Percentiles rank a stretch among this genome's conserved stretches.
Evolutionary conservation across 2,329 filamentous ascomycete species (phyloP).

Genomic region (Aspergillus aculeatus): DNA sequence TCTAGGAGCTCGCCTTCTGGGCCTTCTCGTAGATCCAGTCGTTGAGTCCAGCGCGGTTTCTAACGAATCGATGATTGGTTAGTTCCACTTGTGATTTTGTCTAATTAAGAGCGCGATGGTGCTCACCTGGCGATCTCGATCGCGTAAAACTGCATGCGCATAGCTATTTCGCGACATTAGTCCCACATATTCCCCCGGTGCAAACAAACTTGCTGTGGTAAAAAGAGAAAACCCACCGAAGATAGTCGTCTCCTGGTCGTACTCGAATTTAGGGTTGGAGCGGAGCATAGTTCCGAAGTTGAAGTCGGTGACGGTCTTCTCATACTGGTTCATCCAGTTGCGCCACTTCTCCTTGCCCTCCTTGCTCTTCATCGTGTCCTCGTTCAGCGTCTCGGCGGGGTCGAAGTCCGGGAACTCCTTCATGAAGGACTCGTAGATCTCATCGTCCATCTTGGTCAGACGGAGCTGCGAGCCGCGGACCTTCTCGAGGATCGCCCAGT

Average conservation of each 20-base stretch:
- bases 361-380: constrained; percentile 98
- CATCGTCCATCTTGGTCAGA: constrained; percentile 90
- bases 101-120: too few species aligned
- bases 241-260: constrained; percentile 84
- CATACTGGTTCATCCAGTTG: constrained; percentile 88
- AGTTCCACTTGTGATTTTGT: background rate
- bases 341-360: constrained; percentile 91
- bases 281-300: constrained; percentile 97
- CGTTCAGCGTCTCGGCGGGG: constrained; percentile 73
- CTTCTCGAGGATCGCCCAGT: constrained; percentile 93
- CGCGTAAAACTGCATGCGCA: constrained; percentile 81
- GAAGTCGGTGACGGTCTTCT: constrained; percentile 93
- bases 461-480: constrained; percentile 84
- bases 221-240: constrained; percentile 62
- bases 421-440: constrained; percentile 87
- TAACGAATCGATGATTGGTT: constrained; percentile 26
- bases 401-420: constrained; percentile 91
- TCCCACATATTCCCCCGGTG: background rate
- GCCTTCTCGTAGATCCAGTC: constrained; percentile 94
- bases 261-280: constrained; percentile 73
- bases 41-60: constrained; percentile 84
- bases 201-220: background rate
- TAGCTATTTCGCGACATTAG: constrained; percentile 45
- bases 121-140: constrained; percentile 69
- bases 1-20: constrained; percentile 36